Evolutionary conservation across 176 grass and related monocot genomes (phyloP).

Genomic region (Rhipidocladum racemiflorum): DNA sequence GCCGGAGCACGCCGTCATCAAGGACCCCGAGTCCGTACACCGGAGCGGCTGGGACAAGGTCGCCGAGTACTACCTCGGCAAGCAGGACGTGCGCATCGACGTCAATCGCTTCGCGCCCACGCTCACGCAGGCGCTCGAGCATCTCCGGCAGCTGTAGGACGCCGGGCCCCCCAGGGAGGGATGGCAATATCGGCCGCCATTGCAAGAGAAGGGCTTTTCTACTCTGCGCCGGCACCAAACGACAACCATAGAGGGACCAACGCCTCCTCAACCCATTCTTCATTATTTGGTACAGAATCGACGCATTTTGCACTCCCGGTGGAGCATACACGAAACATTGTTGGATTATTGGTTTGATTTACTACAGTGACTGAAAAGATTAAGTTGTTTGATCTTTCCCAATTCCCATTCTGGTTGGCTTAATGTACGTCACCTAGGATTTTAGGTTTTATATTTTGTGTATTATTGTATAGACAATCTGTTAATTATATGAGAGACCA

Average conservation of each 20-base stretch:
- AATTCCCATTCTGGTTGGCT: too few relatives aligned
- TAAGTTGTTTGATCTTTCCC: not conserved
- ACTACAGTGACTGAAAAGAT: not conserved
- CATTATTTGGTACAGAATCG: not conserved
- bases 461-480: too few relatives aligned
- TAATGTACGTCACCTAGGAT: too few relatives aligned
- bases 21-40: constrained; percentile 57
- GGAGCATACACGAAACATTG: not conserved
- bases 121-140: constrained; percentile 42
- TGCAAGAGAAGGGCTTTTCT: too few relatives aligned
- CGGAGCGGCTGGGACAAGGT: constrained; percentile 68
- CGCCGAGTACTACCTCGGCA: constrained; percentile 66
- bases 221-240: not conserved
- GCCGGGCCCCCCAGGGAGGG: not conserved
- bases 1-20: constrained; percentile 57
- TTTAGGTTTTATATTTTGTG: too few relatives aligned
- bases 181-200: not conserved
- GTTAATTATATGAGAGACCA: too few relatives aligned
- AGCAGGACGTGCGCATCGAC: constrained; percentile 64
- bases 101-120: constrained; percentile 49
- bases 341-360: not conserved
- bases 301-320: not conserved
- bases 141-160: constrained; percentile 23
- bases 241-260: not conserved
- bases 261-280: not conserved